Conservation (phyloP, 169 alveolate species). For the Plasmodium yoelii region DNA sequence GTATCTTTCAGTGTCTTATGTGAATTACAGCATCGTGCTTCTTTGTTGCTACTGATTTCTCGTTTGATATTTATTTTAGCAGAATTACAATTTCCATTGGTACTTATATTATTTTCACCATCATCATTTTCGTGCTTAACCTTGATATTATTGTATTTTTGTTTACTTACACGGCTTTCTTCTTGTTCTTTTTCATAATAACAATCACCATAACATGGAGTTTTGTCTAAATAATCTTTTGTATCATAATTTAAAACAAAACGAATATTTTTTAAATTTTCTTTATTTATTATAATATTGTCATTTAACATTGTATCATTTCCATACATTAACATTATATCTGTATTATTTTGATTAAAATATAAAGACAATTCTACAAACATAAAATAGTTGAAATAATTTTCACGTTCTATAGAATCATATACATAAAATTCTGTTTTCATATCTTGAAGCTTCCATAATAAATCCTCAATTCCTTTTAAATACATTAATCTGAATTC, state of each 20-base stretch:
- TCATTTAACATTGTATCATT: slow-evolving; percentile 23
- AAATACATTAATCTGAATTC: slow-evolving; percentile 52
- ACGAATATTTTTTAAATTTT: slow-evolving; percentile 53
- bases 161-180: not conserved
- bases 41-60: not conserved
- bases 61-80: slow-evolving; percentile 3
- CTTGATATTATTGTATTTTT: no score
- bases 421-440: slow-evolving; percentile 41
- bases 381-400: slow-evolving; percentile 45
- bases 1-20: not conserved
- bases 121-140: not conserved
- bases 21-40: no score
- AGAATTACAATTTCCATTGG: not conserved
- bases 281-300: slow-evolving; percentile 21
- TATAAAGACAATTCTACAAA: slow-evolving; percentile 52
- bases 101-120: not conserved
- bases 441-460: slow-evolving; percentile 19
- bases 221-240: slow-evolving; percentile 7
- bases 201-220: not conserved
- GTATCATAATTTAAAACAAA: slow-evolving; percentile 4
- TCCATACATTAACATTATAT: slow-evolving; percentile 22
- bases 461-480: slow-evolving; percentile 25
- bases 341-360: slow-evolving; percentile 65
- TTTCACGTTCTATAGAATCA: slow-evolving; percentile 44
- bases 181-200: slow-evolving; percentile 18